Percentiles rank a stretch among this genome's conserved stretches.
These are phyloP conservation scores for Cystoderma amianthinum DNA, from an alignment of 768 basidiomycete species.

Conservation along the genomic window DNA sequence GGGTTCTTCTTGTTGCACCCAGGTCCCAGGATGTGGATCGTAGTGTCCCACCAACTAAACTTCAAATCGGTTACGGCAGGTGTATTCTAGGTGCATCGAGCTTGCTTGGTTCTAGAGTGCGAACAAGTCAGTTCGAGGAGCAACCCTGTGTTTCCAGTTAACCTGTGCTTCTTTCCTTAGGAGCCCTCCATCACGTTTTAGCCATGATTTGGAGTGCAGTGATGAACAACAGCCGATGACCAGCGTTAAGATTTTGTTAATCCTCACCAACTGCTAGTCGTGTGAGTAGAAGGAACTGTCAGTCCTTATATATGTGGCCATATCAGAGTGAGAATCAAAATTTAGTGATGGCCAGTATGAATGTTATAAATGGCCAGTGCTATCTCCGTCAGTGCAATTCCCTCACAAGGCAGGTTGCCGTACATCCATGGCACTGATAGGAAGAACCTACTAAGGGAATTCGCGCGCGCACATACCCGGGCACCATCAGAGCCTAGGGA, in stretches of 20 bases:
- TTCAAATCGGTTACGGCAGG: neutral
- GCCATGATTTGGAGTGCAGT: neutral
- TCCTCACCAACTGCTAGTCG: neutral
- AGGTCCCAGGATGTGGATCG: constrained; percentile 3
- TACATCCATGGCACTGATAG: constrained; percentile 1
- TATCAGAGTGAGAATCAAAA: neutral
- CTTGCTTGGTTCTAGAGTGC: neutral
- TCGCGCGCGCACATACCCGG: constrained; percentile 2
- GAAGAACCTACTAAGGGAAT: constrained; percentile 1
- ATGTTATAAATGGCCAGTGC: neutral
- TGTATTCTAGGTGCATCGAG: neutral
- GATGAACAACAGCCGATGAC: neutral
- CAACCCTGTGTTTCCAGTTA: neutral
- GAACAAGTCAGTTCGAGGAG: neutral
- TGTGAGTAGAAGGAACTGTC: neutral
- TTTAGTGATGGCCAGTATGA: neutral
- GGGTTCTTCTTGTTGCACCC: neutral
- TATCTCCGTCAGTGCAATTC: neutral
- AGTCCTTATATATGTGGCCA: neutral
- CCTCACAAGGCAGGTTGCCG: neutral
- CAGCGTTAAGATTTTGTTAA: neutral
- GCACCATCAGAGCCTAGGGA: constrained; percentile 1
- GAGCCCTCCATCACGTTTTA: neutral
- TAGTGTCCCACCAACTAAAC: neutral
- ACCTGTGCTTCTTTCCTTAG: neutral